Percentiles rank a stretch among this genome's conserved stretches.
phyloP scores from a whole-genome alignment of 306 rosid species.

The Carpinus viminea region DNA sequence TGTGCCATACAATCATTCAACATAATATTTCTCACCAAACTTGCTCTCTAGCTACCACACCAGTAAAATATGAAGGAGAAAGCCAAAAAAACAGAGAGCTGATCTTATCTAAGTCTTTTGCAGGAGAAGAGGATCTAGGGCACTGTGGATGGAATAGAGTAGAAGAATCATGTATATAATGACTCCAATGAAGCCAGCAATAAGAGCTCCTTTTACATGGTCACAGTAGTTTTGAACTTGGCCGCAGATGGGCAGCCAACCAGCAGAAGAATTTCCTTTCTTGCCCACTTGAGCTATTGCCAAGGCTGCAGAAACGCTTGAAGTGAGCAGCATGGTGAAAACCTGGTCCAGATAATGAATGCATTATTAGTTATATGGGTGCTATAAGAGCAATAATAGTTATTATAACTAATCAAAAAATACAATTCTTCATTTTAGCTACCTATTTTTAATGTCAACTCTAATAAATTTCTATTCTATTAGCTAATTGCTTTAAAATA shows the following conservation, averaged over 20 bases:
- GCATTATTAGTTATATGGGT: not conserved
- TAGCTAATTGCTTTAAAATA: too few species aligned
- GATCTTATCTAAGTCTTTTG: conserved; percentile 19
- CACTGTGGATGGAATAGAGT: conserved; percentile 33
- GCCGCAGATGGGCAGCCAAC: conserved; percentile 79
- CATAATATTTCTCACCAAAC: not conserved
- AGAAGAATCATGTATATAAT: conserved; percentile 46
- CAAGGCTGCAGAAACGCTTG: conserved; percentile 71
- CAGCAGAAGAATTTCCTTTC: conserved; percentile 67
- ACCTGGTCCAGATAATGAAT: conserved; percentile 44
- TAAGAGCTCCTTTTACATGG: conserved; percentile 55
- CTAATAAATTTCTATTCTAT: too few species aligned
- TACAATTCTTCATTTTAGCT: too few species aligned
- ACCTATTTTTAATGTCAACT: too few species aligned
- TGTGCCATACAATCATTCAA: not conserved
- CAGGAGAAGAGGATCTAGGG: conserved; percentile 2
- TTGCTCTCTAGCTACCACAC: not conserved
- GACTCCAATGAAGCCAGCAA: conserved; percentile 45
- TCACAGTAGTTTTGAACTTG: conserved; percentile 62
- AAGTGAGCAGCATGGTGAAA: conserved; percentile 49
- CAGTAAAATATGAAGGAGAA: not conserved
- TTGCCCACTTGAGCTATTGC: conserved; percentile 76
- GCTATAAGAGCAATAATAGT: too few species aligned
- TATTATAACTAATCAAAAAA: too few species aligned
- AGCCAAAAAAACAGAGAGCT: not conserved